Base-by-base conservation (phyloP, 495 filamentous ascomycete genomes). In the Jackrogersella multiformis region DNA sequence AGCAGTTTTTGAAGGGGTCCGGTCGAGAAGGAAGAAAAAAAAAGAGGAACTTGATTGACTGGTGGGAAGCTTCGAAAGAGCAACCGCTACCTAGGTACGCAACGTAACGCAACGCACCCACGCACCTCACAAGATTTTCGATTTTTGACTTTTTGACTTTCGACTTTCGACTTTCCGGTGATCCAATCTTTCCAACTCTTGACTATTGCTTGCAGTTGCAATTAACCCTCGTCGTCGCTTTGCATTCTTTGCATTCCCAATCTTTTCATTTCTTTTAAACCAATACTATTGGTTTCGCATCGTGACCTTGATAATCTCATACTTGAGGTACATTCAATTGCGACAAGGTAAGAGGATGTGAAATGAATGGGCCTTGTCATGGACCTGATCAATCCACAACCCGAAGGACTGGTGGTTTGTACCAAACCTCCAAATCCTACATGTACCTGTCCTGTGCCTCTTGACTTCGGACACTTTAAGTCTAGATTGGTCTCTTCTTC, bases 51-150 rank as follows among this genome's bases (percentile, higher is more conserved):
- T 10, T 20, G 46, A 53, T 51, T 23, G 21, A 46, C 32, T 70
- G 61, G 67, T 59, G 67, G 67, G 61, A 70, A 70, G 61, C 67
- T 65, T 70, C 67, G 61, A 56, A 65, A n/a, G n/a, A n/a, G n/a
- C n/a, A n/a, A n/a, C n/a, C n/a, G n/a, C n/a, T n/a, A n/a, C n/a
- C n/a, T 30, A 41, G 51, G 16, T 2, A 42, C 48, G 34, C 35
- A 66, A 38, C 49, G 56, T 45, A 66, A 44, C 56, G 38, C 30
- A 18, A 34, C 48, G 45, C 39, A 58, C 39, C 54, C 18, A 18
- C 42, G 53, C 28, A 60, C 46, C 45, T 56, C 62, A 52, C 62
- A 57, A 53, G 45, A 65, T 38, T 53, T 70, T 69, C 48, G 66
- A 69, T n/a, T n/a, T n/a, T n/a, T n/a, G n/a, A n/a, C n/a, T n/a